Evolutionary conservation across 495 filamentous ascomycete species (phyloP).

Genomic region (Talaromyces stipitatus): DNA sequence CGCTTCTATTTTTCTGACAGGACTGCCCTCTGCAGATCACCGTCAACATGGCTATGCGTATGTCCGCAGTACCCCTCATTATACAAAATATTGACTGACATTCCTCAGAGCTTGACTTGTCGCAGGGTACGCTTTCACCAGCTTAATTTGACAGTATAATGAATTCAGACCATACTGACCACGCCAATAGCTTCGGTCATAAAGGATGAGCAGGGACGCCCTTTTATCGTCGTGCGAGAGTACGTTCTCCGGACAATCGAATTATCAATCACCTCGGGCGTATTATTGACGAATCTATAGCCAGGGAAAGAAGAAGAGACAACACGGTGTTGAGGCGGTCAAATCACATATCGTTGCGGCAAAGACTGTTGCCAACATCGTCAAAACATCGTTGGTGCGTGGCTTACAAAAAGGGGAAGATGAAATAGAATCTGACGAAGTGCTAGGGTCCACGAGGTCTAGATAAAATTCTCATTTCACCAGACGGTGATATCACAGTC

Average conservation of each 20-base stretch:
- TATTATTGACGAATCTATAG: slow-evolving; percentile 32
- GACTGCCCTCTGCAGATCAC: slow-evolving; percentile 25
- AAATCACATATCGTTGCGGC: slow-evolving; percentile 97
- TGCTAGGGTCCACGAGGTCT: slow-evolving; percentile 80
- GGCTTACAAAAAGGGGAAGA: not conserved
- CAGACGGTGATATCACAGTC: slow-evolving; percentile 97
- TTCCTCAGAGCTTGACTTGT: slow-evolving; percentile 61
- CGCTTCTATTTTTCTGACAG: not conserved
- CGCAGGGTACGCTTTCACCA: slow-evolving; percentile 47
- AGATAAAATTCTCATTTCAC: slow-evolving; percentile 98
- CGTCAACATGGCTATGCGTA: slow-evolving; percentile 61
- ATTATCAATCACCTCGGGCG: not conserved
- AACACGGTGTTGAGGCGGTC: slow-evolving; percentile 91
- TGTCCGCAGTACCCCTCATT: slow-evolving; percentile 36
- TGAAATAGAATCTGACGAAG: slow-evolving; percentile 12
- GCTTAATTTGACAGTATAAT: not conserved
- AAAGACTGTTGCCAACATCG: slow-evolving; percentile 90
- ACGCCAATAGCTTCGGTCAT: slow-evolving; percentile 56
- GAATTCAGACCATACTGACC: not conserved
- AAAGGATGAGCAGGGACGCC: slow-evolving; percentile 92
- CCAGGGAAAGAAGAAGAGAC: slow-evolving; percentile 96
- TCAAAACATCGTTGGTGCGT: slow-evolving; percentile 82
- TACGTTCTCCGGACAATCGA: slow-evolving; percentile 43
- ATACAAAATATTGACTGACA: slow-evolving; percentile 20
- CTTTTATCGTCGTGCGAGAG: slow-evolving; percentile 98